These are phyloP conservation scores for Backusella tuberculispora DNA, from an alignment of 192 early-diverging fungal species.

Conservation along the genomic window DNA sequence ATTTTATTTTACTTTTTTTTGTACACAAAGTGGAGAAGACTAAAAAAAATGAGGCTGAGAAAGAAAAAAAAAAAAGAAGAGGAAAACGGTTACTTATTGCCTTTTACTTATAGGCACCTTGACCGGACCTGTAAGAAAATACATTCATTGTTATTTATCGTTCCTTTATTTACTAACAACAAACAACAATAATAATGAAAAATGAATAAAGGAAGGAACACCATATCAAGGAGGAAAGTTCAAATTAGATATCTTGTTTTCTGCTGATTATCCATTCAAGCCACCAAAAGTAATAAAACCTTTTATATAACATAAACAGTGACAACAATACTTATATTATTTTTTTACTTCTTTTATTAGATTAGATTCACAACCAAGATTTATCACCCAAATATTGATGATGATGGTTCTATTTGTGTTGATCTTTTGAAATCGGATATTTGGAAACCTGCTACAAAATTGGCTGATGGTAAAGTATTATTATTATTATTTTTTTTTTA, in stretches of 20 bases:
- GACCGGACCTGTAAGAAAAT: background rate
- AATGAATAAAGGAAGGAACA: constrained; percentile 44
- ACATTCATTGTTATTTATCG: background rate
- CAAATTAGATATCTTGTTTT: constrained; percentile 69
- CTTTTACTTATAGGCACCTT: background rate
- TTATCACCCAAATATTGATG: constrained; percentile 77
- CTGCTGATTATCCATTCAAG: constrained; percentile 81
- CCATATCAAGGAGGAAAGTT: constrained; percentile 78
- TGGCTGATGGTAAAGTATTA: constrained; percentile 56
- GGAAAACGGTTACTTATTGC: background rate
- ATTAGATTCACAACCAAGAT: constrained; percentile 78
- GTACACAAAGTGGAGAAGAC: too few relatives aligned
- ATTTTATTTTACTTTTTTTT: too few relatives aligned
- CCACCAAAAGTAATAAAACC: constrained; percentile 63
- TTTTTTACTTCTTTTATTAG: constrained; percentile 33
- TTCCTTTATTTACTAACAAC: background rate
- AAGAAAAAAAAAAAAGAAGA: background rate
- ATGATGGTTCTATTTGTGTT: constrained; percentile 81
- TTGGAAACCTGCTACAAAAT: constrained; percentile 84
- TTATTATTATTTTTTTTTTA: too few relatives aligned
- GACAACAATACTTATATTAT: too few relatives aligned
- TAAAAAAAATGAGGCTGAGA: background rate
- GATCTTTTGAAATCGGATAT: constrained; percentile 76
- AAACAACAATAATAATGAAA: background rate
- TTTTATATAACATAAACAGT: background rate